Evolutionary conservation across 2,329 filamentous ascomycete genomes (phyloP).

Genomic region (Claviceps monticola): DNA sequence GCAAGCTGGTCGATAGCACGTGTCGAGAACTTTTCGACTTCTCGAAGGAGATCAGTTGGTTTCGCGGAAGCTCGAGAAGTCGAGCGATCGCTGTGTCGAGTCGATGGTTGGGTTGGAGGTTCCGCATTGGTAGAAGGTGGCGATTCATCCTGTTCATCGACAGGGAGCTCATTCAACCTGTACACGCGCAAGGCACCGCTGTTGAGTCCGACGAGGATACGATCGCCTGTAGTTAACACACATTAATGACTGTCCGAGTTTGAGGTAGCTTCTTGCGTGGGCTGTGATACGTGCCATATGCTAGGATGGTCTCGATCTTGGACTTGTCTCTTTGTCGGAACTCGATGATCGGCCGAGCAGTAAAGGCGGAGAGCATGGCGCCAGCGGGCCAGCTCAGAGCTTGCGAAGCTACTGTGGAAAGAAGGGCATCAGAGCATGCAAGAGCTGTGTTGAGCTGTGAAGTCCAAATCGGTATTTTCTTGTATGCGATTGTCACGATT

Average conservation of each 20-base stretch:
- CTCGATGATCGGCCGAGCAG: constrained; percentile 91
- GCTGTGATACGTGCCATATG: constrained; percentile 49
- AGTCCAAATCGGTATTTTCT: neutral
- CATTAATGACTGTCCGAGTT: neutral
- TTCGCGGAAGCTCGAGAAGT: constrained; percentile 25
- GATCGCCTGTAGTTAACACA: constrained; percentile 47
- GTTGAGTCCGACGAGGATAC: constrained; percentile 82
- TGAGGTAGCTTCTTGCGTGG: neutral
- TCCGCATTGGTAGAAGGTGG: constrained; percentile 11
- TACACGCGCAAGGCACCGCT: constrained; percentile 83
- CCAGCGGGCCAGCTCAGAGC: constrained; percentile 27
- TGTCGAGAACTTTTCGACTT: constrained; percentile 87
- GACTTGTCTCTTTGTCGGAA: constrained; percentile 91
- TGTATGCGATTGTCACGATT: neutral
- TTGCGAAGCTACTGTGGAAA: constrained; percentile 15
- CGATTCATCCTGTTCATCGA: constrained; percentile 21
- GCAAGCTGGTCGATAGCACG: constrained; percentile 87
- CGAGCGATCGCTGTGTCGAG: constrained; percentile 15
- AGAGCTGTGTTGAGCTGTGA: neutral
- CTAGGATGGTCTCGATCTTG: constrained; percentile 89
- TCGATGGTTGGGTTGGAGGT: constrained; percentile 15
- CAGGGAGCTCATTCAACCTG: constrained; percentile 59
- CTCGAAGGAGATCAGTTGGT: constrained; percentile 72
- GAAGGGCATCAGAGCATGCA: constrained; percentile 8
- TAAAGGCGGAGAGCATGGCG: constrained; percentile 94